Base-by-base conservation (phyloP, 495 filamentous ascomycete species). In the Lasiosphaeria ovina region DNA sequence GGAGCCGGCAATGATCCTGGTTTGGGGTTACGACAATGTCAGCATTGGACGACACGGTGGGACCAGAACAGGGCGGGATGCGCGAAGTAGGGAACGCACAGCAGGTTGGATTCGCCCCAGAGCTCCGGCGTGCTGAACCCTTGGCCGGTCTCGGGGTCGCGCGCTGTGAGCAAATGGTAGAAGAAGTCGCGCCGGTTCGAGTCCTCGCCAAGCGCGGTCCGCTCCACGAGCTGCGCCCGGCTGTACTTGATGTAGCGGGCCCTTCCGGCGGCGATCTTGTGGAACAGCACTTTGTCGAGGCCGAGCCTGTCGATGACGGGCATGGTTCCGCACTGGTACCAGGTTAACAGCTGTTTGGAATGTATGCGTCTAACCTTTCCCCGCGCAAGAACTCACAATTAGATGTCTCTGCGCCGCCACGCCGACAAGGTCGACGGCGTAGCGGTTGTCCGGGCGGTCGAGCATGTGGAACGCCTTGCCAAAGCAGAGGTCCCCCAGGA, bases 401-500 rank as follows among this genome's bases (percentile, higher is more conserved):
- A 81, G 70, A 66, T 85, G 82, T 33, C 81, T 73, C 54, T 79
- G 80, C 1, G 82, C 79, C 17, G 83, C 85, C 50, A 79, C 76
- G 33, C 78, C 79, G 16, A 87, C 77, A 6, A 87, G 66, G 44
- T 81, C 78, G 38, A 85, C 79, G 16, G 83, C 83, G 61, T 80
- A 83, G 16, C 86, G 79, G 65, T 84, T 85, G 51, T 81, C 77
- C 6, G 74, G 79, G n/a, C 70, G 72, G 51, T 85, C 80, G 51
- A 93, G 75, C 87, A 89, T 89, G 47, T 83, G 78, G 72, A 89
- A 90, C 17, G 85, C 78, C 69, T 89, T 89, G 14, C 85, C 86
- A 65, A 90, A 91, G 58, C 80, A 81, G 8, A 92, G 65, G 40
- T 89, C 84, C 3, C 87, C 88, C 71, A 92, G 84, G 24, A 90